Conservation (phyloP, 2,329 filamentous ascomycete genomes). For the Sporothrix sp. region DNA sequence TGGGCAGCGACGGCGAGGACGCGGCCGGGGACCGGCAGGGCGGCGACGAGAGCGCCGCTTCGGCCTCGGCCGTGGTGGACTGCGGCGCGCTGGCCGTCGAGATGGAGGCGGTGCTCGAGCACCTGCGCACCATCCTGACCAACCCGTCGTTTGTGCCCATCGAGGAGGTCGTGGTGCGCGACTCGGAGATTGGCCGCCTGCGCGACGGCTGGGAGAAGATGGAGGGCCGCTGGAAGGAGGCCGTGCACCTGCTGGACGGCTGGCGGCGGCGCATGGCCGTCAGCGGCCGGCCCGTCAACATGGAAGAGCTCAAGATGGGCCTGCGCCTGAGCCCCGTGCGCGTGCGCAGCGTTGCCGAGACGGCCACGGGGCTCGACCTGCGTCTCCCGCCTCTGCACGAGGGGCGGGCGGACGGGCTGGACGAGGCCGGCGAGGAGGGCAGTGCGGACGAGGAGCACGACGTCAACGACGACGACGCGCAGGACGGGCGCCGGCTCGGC, state of each 20-base stretch:
- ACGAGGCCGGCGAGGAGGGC: conserved; percentile 12
- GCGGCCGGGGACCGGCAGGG: too few species aligned
- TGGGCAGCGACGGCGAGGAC: too few species aligned
- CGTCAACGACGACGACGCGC: conserved; percentile 20
- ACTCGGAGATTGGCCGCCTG: conserved; percentile 78
- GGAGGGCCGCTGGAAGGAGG: conserved; percentile 83
- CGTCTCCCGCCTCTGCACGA: conserved; percentile 28
- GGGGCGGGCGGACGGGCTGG: conserved; percentile 14
- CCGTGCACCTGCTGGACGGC: conserved; percentile 79
- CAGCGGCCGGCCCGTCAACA: conserved; percentile 59
- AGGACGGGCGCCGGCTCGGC: too few species aligned
- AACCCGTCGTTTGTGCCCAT: conserved; percentile 95
- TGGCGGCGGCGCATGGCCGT: conserved; percentile 77
- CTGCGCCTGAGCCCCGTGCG: conserved; percentile 52
- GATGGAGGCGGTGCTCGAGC: conserved; percentile 67
- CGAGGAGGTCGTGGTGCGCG: conserved; percentile 85
- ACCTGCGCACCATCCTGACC: conserved; percentile 74
- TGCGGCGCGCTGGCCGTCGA: conserved; percentile 58
- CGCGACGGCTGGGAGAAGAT: conserved; percentile 87
- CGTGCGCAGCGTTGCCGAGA: conserved; percentile 42
- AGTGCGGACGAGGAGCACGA: conserved; percentile 19
- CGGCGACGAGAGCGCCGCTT: too few species aligned
- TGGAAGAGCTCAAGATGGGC: conserved; percentile 59
- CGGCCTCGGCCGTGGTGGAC: conserved; percentile 21
- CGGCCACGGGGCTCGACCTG: conserved; percentile 28